Conservation (phyloP, 2,329 filamentous ascomycete genomes). For the Tolypocladium pustulatum region DNA sequence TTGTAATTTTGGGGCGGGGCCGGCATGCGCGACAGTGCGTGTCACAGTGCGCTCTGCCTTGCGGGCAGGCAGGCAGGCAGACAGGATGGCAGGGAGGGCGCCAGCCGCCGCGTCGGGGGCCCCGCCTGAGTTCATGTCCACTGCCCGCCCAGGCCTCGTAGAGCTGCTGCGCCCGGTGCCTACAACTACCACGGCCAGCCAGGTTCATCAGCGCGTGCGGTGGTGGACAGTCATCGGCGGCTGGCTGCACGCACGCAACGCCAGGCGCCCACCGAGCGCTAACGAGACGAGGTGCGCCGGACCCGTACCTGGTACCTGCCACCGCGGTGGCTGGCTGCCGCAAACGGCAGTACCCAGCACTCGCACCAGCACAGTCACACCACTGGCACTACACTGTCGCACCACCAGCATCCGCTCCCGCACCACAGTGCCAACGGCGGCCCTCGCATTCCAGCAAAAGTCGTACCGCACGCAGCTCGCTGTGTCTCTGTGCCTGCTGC, state of each 20-base stretch:
- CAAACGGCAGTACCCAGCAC: not conserved
- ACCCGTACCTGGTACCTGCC: not conserved
- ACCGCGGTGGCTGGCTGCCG: not conserved
- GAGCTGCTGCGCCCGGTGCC: not conserved
- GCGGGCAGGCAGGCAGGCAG: not conserved
- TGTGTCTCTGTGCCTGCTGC: not conserved
- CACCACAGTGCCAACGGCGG: not conserved
- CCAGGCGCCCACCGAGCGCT: not conserved
- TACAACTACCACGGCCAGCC: too few relatives aligned
- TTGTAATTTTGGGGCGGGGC: constrained; percentile 15
- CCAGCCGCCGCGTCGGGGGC: not conserved
- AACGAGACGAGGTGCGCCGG: not conserved
- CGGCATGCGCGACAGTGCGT: constrained; percentile 16
- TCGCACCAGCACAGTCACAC: not conserved
- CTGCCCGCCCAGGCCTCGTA: too few relatives aligned
- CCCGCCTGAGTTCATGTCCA: not conserved
- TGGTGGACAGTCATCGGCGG: not conserved
- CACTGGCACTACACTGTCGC: not conserved
- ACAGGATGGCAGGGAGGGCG: not conserved
- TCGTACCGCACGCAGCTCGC: not conserved
- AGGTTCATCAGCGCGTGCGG: not conserved
- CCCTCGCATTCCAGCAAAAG: not conserved
- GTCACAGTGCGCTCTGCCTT: not conserved
- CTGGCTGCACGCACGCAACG: not conserved
- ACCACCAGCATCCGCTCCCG: not conserved